These are phyloP conservation scores for Hypoxylon sp. DNA, from an alignment of 2,329 filamentous ascomycete genomes.

Conservation along the genomic window DNA sequence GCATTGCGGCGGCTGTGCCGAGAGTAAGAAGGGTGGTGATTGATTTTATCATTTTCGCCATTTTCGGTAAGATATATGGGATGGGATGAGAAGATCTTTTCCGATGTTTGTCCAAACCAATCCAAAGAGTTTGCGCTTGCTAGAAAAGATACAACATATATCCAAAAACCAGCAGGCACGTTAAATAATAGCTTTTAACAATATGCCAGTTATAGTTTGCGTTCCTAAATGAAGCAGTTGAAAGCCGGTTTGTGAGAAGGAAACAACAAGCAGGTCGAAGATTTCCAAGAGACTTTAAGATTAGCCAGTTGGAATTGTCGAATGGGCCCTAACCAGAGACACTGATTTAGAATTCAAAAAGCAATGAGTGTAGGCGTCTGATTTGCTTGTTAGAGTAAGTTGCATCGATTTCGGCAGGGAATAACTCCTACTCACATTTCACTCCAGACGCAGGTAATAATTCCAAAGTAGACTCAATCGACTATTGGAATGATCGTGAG, in stretches of 20 bases:
- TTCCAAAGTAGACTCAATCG: not conserved
- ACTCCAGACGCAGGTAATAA: not conserved
- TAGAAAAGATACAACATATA: no score
- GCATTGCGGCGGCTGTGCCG: constrained; percentile 39
- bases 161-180: no score
- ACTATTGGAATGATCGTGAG: not conserved
- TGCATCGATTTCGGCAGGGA: not conserved
- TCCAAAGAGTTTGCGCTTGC: constrained; percentile 6
- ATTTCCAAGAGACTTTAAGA: not conserved
- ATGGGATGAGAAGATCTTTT: constrained; percentile 3
- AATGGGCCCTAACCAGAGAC: no score
- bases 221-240: not conserved
- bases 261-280: constrained; percentile 13
- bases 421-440: constrained; percentile 11
- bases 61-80: constrained; percentile 9
- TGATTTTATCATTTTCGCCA: constrained; percentile 24
- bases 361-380: no score
- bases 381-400: constrained; percentile 17
- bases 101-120: not conserved
- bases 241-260: not conserved
- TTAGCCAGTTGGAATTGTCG: constrained; percentile 6
- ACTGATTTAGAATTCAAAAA: no score
- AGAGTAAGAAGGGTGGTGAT: constrained; percentile 41
- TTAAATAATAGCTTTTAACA: no score
- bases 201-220: no score